phyloP scores from a whole-genome alignment of 2,329 filamentous ascomycete genomes.

The Ophidiomyces ophidiicola region DNA sequence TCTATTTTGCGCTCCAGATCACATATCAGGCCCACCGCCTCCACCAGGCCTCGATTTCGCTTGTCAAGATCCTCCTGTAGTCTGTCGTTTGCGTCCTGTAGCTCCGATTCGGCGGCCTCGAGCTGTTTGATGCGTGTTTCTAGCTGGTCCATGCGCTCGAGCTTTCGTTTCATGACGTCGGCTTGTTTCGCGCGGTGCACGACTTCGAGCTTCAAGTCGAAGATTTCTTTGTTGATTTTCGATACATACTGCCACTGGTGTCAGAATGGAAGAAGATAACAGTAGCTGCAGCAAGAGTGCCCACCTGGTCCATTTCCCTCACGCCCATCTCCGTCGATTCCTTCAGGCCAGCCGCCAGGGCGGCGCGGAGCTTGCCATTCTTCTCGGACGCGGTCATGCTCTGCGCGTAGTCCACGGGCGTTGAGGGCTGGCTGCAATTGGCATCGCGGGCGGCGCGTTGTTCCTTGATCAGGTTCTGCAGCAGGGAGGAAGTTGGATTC shows the following conservation, averaged over 20 bases:
- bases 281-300: conserved; percentile 13
- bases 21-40: conserved; percentile 35
- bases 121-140: conserved; percentile 30
- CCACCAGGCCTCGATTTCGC: conserved; percentile 31
- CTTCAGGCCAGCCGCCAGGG: conserved; percentile 23
- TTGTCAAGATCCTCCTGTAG: conserved; percentile 29
- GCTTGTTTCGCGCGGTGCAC: conserved; percentile 32
- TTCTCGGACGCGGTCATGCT: conserved; percentile 28
- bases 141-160: conserved; percentile 28
- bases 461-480: conserved; percentile 33
- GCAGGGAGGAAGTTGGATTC: conserved; percentile 29
- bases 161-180: conserved; percentile 25
- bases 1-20: conserved; percentile 32
- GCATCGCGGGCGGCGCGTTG: conserved; percentile 28
- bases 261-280: background rate
- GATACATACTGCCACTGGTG: conserved; percentile 28
- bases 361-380: conserved; percentile 23
- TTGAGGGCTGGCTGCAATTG: conserved; percentile 15
- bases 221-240: conserved; percentile 34
- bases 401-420: conserved; percentile 18
- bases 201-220: conserved; percentile 34
- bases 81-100: conserved; percentile 29
- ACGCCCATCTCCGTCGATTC: conserved; percentile 33
- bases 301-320: conserved; percentile 33
- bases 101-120: conserved; percentile 26